These are phyloP conservation scores for Martensiomyces pterosporus DNA, from an alignment of 192 early-diverging fungal species.

Conservation along the genomic window DNA sequence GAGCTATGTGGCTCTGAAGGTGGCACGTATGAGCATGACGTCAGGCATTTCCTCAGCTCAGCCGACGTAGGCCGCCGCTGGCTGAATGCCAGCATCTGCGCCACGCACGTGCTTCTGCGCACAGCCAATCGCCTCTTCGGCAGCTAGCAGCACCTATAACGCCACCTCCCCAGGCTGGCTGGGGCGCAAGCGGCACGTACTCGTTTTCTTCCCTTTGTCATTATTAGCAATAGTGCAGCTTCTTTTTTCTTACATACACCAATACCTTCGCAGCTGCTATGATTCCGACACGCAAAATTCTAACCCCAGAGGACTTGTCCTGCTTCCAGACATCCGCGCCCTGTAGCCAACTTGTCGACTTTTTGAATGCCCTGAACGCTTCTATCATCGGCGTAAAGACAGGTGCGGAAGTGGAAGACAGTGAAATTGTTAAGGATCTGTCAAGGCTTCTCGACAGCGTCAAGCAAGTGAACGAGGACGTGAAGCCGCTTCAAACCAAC, in stretches of 20 bases:
- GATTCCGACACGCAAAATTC: slow-evolving; percentile 55
- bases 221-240: too few species aligned
- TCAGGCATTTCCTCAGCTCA: neutral
- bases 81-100: too few species aligned
- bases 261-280: too few species aligned
- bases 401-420: slow-evolving; percentile 53
- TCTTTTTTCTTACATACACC: too few species aligned
- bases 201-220: too few species aligned
- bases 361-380: slow-evolving; percentile 68
- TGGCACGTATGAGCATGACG: slow-evolving; percentile 10
- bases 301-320: slow-evolving; percentile 81
- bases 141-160: too few species aligned
- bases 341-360: slow-evolving; percentile 62
- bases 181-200: too few species aligned
- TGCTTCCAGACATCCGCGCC: slow-evolving; percentile 65
- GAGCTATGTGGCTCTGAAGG: slow-evolving; percentile 22
- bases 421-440: slow-evolving; percentile 53
- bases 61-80: too few species aligned
- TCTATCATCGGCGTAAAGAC: slow-evolving; percentile 66
- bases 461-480: slow-evolving; percentile 56
- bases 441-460: slow-evolving; percentile 64
- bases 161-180: too few species aligned
- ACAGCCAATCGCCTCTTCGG: too few species aligned
- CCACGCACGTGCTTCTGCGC: too few species aligned
- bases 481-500: slow-evolving; percentile 69